phyloP scores from a whole-genome alignment of 805 yeast species.

The Barnettozyma populi region DNA sequence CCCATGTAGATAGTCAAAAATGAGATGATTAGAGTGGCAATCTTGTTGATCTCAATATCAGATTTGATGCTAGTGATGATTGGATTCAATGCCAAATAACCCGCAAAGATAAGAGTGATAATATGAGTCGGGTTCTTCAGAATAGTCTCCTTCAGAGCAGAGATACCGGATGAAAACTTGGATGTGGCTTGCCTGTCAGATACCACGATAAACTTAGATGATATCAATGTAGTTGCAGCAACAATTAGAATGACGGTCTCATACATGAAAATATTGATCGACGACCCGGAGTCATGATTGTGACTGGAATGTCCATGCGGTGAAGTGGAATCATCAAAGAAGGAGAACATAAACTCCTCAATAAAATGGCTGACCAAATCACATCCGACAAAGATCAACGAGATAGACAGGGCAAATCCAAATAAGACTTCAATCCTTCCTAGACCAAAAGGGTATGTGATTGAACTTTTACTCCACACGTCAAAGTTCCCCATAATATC shows the following conservation, averaged over 20 bases:
- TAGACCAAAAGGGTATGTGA: constrained; percentile 86
- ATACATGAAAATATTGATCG: constrained; percentile 25
- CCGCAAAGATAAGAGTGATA: constrained; percentile 39
- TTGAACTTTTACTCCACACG: constrained; percentile 79
- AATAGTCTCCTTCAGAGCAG: constrained; percentile 16
- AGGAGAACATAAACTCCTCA: constrained; percentile 57
- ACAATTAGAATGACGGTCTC: constrained; percentile 26
- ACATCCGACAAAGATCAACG: constrained; percentile 84
- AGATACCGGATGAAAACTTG: constrained; percentile 1
- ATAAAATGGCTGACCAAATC: constrained; percentile 83
- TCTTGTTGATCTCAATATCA: constrained; percentile 32
- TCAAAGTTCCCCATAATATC: constrained; percentile 86
- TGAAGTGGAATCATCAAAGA: constrained; percentile 23
- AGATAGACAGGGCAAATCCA: constrained; percentile 81
- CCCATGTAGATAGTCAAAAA: constrained; percentile 41
- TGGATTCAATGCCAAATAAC: constrained; percentile 38
- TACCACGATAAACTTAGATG: constrained; percentile 23
- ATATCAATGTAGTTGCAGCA: constrained; percentile 28
- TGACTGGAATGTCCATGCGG: constrained; percentile 19
- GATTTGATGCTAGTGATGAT: constrained; percentile 21
- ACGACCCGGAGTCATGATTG: constrained; percentile 23
- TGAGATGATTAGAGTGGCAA: constrained; percentile 42
- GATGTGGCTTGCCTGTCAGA: background rate
- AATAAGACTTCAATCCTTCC: constrained; percentile 86
- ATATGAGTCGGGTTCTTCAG: constrained; percentile 31